Base-by-base conservation (phyloP, 495 filamentous ascomycete genomes). In the Wilcoxina mikolae region DNA sequence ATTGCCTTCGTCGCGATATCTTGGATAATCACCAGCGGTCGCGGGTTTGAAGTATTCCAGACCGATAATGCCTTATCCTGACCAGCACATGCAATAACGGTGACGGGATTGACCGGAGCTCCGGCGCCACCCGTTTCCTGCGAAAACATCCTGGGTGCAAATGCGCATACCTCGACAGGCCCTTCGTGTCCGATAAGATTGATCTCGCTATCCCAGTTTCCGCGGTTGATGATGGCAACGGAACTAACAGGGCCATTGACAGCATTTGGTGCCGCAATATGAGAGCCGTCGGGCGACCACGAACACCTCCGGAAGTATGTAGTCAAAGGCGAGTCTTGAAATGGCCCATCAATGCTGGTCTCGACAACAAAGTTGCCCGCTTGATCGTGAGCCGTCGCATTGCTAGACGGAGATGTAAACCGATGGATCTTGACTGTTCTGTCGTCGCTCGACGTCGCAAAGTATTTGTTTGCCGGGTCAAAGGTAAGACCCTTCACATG, bases 401-500 rank as follows among this genome's bases (percentile, higher is more conserved):
- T 95, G n/a, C 90, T 83, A 0, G 79, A 74, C 0, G 91, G 91
- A 1, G 88, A 81, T 12, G 82, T 94, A 67, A 94, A 99, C 51
- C 89, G 83, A 70, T 93, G 95, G 56, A 99, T 84, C 66, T 94
- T 94, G 69, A 99, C 91, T 4, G 87, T 87, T 27, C 91, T 82
- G 65, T 99, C 91, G 66, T 99, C 91, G 70, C 86, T 94, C 0
- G 91, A 88, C 1, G 91, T 99, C 25, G 91, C 91, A 69, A 99
- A 99, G 72, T 94, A 96, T 65, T 96, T 96, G 71, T 95, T 96
- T 18, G 93, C 93, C 1, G 91, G 91, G 64, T 99, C 91, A 65
- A 99, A 99, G 0, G 88, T 94, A 62, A 99, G 85, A 23, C 91
- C 91, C 68, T 99, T 99, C 66, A 99, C 93, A 64, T 95, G 91